Evolutionary conservation across 768 basidiomycete species (phyloP), one percentile per base, ranked within the genome.

Genomic region (Termitomyces bulborhizus): DNA sequence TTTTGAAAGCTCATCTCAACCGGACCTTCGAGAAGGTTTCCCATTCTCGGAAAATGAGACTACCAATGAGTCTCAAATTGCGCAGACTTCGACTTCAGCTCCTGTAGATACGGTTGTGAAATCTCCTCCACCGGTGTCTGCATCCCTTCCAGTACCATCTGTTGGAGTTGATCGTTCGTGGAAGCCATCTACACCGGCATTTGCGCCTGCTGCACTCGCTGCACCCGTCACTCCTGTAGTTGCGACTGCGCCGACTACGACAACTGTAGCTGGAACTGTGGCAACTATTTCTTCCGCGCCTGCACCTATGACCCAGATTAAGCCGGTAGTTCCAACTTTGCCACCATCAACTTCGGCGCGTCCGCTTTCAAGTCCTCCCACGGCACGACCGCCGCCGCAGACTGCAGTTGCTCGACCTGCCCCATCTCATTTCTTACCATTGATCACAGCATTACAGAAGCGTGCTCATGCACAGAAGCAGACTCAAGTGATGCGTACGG

Each of bases 21-120:
- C 58, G 24, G 61, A 18, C 37, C 55, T 60, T 40, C 62, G 58
- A 1, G 46, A 56, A 36, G 60, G 60, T 6, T 63, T 63, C 42
- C 62, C 60, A 3, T 61, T 56, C 43, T 24, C 49, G 15, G 54
- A 51, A 40, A 43, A 58, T 24, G 60, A 56, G 26, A 41, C 16
- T 24, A 21, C 13, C 6, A 41, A 44, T 3, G 48, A 37, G 34
- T 13, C 32, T 1, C n/a, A 6, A 34, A 16, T 7, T 18, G 1
- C 24, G 27, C 16, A 50, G 48, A 12, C 36, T 11, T 49, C 37
- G n/a, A 18, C 51, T 42, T 24, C 41, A 21, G n/a, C 32, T 32
- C 18, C 31, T 6, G 31, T 5, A 13, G 21, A 7, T 40, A 4
- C 40, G 15, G 29, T 16, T 32, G 27, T 32, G 41, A 21, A 18